Conservation (phyloP, 2,329 filamentous ascomycete genomes). For the Chaetomium olivaceum region DNA sequence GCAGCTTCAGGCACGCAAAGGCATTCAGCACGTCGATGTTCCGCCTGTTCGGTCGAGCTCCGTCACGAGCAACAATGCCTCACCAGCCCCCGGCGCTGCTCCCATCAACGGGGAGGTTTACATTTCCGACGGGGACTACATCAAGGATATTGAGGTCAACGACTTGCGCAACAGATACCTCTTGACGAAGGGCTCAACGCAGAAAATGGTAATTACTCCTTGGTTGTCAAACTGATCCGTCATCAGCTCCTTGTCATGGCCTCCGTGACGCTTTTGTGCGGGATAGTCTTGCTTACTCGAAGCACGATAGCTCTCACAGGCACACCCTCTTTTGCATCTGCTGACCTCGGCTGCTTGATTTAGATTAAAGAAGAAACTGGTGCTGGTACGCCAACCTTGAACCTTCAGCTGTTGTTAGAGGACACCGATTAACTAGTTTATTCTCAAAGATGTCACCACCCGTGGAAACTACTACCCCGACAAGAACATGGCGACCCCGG, state of each 20-base stretch:
- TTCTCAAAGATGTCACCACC: constrained; percentile 91
- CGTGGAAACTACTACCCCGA: constrained; percentile 96
- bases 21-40: constrained; percentile 86
- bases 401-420: constrained; percentile 49
- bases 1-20: constrained; percentile 80
- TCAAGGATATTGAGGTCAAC: constrained; percentile 99
- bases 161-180: constrained; percentile 95
- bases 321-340: constrained; percentile 78
- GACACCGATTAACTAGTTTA: constrained; percentile 62
- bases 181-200: constrained; percentile 93
- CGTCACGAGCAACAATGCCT: constrained; percentile 40
- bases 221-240: constrained; percentile 65
- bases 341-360: constrained; percentile 86
- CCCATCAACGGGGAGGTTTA: constrained; percentile 86
- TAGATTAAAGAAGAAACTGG: constrained; percentile 99
- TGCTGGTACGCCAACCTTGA: constrained; percentile 82
- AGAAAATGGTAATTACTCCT: constrained; percentile 97
- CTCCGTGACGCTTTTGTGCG: constrained; percentile 45
- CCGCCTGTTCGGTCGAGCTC: constrained; percentile 69
- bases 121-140: constrained; percentile 93
- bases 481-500: constrained; percentile 92
- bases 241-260: constrained; percentile 42
- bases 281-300: constrained; percentile 69
- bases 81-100: constrained; percentile 41
- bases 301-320: constrained; percentile 64